Evolutionary conservation across 140 eudicot genomes (phyloP), one percentile per base, ranked within the genome.

Genomic region (Flaveria floridana): DNA sequence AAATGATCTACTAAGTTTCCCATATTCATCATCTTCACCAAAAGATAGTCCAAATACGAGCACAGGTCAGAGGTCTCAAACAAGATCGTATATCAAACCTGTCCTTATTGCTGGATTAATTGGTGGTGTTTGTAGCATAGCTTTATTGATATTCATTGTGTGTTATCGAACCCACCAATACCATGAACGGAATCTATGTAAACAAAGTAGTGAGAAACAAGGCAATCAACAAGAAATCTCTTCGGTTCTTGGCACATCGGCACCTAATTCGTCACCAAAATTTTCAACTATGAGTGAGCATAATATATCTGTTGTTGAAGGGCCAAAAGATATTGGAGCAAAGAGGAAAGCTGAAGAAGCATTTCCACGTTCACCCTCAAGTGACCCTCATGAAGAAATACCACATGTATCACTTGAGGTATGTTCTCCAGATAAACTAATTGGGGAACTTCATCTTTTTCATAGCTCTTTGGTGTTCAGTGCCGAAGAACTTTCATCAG

Each of bases 371-470:
- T 79, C 89, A 16, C 82, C 91, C 13, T 57, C 80, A 15, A 83
- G 76, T 26, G 48, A 52, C 37, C 84, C 76, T n/a, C 56, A 62
- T 66, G 79, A 73, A 51, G 89, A 86, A 37, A 80, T 44, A 73
- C 19, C 59, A n/a, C 76, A 84, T 61, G 79, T 76, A 57, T 39
- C 88, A 21, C 66, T 79, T 51, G 80, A 58, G 55, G 87, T 84
- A 56, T 78, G 79, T 85, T 88, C 97, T 11, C 96, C 91, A 0
- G 96, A 89, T 76, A 89, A 87, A 87, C 66, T 87, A 65, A 78
- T 85, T 28, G 97, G 96, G 37, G 96, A 91, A 57, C 83, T 91
- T 46, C 88, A 86, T 76, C 89, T 91, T 63, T 87, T 89, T 75
- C 88, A 89, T 55, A 82, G 71, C 67, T 83, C 88, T 19, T 55